Evolutionary conservation across 352 stramenopile genomes (phyloP).

Genomic region (Saprolegnia parasitica): DNA sequence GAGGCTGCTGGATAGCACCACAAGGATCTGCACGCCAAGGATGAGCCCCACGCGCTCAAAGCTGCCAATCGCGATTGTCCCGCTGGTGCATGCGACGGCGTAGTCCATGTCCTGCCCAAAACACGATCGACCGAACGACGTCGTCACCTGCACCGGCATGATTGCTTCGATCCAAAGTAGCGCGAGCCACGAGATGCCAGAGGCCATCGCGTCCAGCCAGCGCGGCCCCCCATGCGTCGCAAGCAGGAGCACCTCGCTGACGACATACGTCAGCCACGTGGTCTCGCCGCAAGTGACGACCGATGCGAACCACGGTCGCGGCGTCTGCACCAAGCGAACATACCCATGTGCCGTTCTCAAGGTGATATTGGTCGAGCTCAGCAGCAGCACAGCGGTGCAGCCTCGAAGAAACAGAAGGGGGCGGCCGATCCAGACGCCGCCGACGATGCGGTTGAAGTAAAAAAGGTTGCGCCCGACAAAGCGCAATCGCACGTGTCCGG

Average conservation of each 20-base stretch:
- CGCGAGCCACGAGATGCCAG: neutral
- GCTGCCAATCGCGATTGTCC: no score
- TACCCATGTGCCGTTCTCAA: neutral
- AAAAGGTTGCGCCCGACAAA: neutral
- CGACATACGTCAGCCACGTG: conserved; percentile 11
- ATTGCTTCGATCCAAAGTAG: no score
- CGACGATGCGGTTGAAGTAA: neutral
- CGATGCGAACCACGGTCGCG: neutral
- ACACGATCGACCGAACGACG: no score
- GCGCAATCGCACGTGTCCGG: neutral
- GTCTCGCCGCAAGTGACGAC: neutral
- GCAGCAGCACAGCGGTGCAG: neutral
- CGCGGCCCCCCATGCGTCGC: neutral
- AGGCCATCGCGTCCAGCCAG: neutral
- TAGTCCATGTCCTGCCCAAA: no score
- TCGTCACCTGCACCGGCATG: no score
- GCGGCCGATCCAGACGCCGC: neutral
- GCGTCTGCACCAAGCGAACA: neutral
- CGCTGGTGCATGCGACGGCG: no score
- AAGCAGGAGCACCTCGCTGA: neutral
- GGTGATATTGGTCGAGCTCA: neutral
- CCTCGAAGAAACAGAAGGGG: neutral
- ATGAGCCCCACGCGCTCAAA: no score
- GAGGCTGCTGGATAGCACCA: no score
- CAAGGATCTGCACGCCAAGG: no score